phyloP scores from a whole-genome alignment of 768 basidiomycete species.

The Leccinum obscurum region DNA sequence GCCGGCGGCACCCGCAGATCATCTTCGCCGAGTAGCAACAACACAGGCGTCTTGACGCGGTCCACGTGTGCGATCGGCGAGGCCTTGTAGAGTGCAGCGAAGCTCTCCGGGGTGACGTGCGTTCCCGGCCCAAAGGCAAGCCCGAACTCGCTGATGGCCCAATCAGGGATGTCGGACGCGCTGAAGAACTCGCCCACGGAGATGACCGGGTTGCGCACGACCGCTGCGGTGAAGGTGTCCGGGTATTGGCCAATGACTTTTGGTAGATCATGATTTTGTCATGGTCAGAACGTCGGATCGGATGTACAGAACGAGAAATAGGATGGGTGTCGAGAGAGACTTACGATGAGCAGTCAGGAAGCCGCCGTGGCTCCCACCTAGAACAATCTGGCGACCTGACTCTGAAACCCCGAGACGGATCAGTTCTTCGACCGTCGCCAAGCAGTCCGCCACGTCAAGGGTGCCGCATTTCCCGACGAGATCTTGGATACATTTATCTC shows the following conservation, averaged over 20 bases:
- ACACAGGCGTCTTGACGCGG: constrained; percentile 51
- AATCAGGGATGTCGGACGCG: constrained; percentile 68
- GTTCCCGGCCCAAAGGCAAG: constrained; percentile 34
- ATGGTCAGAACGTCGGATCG: background rate
- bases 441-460: constrained; percentile 66
- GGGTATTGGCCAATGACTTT: constrained; percentile 62
- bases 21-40: constrained; percentile 58
- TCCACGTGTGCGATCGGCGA: constrained; percentile 63
- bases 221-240: constrained; percentile 58
- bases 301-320: background rate
- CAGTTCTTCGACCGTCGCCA: constrained; percentile 53
- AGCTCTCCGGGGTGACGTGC: constrained; percentile 47
- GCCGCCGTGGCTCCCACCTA: constrained; percentile 73
- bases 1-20: constrained; percentile 64
- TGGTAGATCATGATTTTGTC: background rate
- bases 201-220: constrained; percentile 70
- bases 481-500: constrained; percentile 55
- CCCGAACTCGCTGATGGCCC: constrained; percentile 49
- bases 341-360: constrained; percentile 51
- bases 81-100: constrained; percentile 42
- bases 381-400: constrained; percentile 52
- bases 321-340: background rate
- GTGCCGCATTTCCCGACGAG: constrained; percentile 61
- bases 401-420: constrained; percentile 49
- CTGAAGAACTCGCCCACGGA: constrained; percentile 52